Evolutionary conservation across 345 rosid genomes (phyloP), one percentile per base, ranked within the genome.

Genomic region (Eucalyptus dawsonii): DNA sequence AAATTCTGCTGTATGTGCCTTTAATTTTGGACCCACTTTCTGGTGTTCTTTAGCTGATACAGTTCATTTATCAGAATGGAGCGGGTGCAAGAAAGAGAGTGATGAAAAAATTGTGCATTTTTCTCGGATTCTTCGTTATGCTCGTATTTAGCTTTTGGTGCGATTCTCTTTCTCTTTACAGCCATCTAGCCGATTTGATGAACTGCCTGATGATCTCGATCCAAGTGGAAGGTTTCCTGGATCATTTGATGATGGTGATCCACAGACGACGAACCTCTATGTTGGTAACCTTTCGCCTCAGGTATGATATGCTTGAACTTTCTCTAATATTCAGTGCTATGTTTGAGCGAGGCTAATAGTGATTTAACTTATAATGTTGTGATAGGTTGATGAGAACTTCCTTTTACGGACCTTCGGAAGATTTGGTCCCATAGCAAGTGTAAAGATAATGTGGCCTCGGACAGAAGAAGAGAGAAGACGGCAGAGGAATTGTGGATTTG

Each of bases 391-490:
- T 93, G 99, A 97, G 92, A 98, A 97, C 93, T 98, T 98, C 91
- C 99, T 98, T 93, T 92, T 98, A 83, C 95, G 99, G 76, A 98
- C 99, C 87, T 98, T 98, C 90, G 99, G 99, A 94, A 96, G 99
- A 95, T 98, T 98, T 94, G 99, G 99, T 86, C 99, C 99, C 76
- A 97, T 98, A 93, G 99, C 99, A 92, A 98, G 99, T 93, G 99
- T 98, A 90, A 97, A 98, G 93, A 98, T 98, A 93, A 98, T 98
- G 99, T 98, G 99, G 99, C 99, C 99, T 80, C 93, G 99, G 94
- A 97, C 99, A 81, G 99, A 98, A 76, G 99, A 98, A 91, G 99
- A 98, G 94, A 90, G 94, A 86, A 96, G 96, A 89, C 94, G 99
- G 87, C 98, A 97, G 93, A 94, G 99, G 93, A 96, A 97, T 92